These are phyloP conservation scores for Termitomyces eurrhizus DNA, from an alignment of 768 basidiomycete species.

Conservation along the genomic window DNA sequence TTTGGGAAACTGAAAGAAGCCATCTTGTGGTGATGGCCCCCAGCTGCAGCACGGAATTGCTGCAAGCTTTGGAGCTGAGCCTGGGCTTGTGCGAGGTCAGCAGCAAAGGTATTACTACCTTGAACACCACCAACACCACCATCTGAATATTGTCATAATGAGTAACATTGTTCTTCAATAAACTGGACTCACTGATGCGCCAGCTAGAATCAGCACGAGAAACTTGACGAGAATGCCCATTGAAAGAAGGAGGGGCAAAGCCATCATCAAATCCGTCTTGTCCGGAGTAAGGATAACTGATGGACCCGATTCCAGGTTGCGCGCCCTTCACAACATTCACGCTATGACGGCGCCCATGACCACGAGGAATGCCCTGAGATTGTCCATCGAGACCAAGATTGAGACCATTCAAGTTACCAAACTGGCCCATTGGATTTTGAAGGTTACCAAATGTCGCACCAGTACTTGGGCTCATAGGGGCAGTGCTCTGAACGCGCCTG, in stretches of 20 bases:
- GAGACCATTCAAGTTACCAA: conserved; percentile 50
- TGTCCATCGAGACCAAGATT: conserved; percentile 62
- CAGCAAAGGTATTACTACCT: conserved; percentile 58
- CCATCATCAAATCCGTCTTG: conserved; percentile 81
- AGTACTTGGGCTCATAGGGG: conserved; percentile 52
- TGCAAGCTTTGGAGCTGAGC: conserved; percentile 95
- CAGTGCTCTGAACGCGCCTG: conserved; percentile 83
- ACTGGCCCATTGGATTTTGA: conserved; percentile 66
- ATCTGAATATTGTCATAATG: conserved; percentile 37
- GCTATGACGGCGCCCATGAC: conserved; percentile 86
- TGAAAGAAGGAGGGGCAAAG: conserved; percentile 58
- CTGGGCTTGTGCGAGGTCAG: conserved; percentile 94
- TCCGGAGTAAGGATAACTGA: conserved; percentile 44
- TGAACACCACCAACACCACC: conserved; percentile 71
- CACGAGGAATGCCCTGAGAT: conserved; percentile 64
- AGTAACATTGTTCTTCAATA: background rate
- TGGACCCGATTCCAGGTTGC: conserved; percentile 43
- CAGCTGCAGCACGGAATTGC: conserved; percentile 93
- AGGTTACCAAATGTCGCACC: conserved; percentile 41
- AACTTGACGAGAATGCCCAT: conserved; percentile 70
- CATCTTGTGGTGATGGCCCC: conserved; percentile 96
- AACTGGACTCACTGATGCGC: conserved; percentile 72
- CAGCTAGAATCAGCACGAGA: conserved; percentile 81
- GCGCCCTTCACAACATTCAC: conserved; percentile 81
- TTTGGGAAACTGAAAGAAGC: conserved; percentile 97